Evolutionary conservation across 78 protist genomes (phyloP).

Genomic region (Chrysochromulina parva): DNA sequence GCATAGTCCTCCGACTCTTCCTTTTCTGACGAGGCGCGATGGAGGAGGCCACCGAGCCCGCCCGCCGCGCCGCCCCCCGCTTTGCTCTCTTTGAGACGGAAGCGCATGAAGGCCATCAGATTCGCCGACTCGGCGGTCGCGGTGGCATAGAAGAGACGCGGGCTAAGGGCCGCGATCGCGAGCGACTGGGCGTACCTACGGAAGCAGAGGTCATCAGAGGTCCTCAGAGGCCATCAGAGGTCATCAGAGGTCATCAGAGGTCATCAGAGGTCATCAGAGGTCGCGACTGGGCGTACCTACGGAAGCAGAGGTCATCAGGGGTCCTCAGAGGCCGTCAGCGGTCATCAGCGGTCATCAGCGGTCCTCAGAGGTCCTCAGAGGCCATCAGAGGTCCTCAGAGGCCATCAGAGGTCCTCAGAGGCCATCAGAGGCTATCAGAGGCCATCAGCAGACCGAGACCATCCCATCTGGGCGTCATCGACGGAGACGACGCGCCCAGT

Average conservation of each 20-base stretch:
- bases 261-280: no score
- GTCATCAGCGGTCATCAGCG: no score
- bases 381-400: neutral
- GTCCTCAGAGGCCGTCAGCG: no score
- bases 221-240: no score
- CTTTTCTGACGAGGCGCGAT: neutral
- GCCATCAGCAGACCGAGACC: neutral
- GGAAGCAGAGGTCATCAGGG: no score
- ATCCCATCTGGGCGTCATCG: neutral
- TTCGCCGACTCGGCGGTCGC: neutral
- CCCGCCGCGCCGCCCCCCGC: neutral
- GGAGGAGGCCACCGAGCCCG: neutral
- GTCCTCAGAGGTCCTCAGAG: no score
- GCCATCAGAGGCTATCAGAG: no score
- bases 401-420: no score
- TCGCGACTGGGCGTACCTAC: neutral
- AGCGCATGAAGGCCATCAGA: neutral
- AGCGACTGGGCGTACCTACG: neutral
- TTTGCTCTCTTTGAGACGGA: neutral
- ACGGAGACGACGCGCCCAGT: neutral
- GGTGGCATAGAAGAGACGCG: neutral
- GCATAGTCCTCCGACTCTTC: neutral
- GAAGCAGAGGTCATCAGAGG: no score
- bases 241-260: no score
- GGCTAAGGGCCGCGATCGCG: neutral